Evolutionary conservation across 345 rosid species (phyloP), one percentile per base, ranked within the genome.

Genomic region (Aegle marmelos): DNA sequence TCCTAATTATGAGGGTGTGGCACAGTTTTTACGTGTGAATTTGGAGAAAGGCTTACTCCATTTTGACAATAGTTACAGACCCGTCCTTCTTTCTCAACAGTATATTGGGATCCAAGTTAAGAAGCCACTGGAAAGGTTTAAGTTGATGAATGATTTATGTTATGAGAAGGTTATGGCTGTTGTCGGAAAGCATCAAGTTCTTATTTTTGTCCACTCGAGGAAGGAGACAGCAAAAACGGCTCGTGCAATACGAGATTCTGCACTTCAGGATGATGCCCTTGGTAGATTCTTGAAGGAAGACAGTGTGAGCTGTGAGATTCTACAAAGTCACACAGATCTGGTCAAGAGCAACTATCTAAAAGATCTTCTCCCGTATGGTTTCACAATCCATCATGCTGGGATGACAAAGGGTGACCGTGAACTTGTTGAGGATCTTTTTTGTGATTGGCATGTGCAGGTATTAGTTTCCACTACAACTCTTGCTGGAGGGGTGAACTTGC

Each of bases 401-500:
- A 83, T 96, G 91, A 81, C 97, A 53, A 94, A 97, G 89, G 84
- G 78, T 81, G 99, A 96, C 76, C 93, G 97, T 74, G 83, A 90
- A 83, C 86, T 96, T 75, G 99, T 96, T 74, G 99, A 96, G 87
- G 87, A 82, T 22, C 97, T 94, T 62, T 96, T 96, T 75, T 87
- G 78, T 19, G 91, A 77, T 75, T 89, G 93, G 37, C 95, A 92
- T 79, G 91, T 96, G 17, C 97, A 94, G 84, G 98, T 94, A 78
- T 82, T 96, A 91, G 94, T 96, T 79, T 96, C 99, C 58, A 92
- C 98, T 60, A 97, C 97, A 64, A 96, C 98, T 76, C 99, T 96
- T 75, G 98, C 98, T 59, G 94, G 98, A 98, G 99, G 99, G 77
- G 99, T 96, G 56, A 96, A 96, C 80, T 84, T 94, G 79, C 99